A percentile compares a stretch with the other conserved stretches of the same genome.
Evolutionary conservation across 345 rosid genomes (phyloP).

Genomic region (Theobroma cacao): DNA sequence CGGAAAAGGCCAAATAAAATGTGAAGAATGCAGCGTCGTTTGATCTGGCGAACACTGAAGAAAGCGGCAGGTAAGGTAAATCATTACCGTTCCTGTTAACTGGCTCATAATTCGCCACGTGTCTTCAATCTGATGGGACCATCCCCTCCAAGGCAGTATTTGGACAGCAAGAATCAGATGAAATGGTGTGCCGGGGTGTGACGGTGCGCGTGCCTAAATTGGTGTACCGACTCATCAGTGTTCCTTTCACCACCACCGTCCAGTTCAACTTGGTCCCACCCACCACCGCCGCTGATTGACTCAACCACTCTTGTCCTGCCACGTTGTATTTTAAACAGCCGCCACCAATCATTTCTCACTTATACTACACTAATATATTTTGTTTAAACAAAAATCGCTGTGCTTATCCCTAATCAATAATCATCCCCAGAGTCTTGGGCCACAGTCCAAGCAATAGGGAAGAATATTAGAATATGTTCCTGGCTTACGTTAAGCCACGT

Average conservation of each 20-base stretch:
- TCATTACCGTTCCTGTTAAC: not conserved
- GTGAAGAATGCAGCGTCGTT: not conserved
- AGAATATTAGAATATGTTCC: not conserved
- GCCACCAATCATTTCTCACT: constrained; percentile 19
- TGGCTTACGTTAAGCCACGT: constrained; percentile 15
- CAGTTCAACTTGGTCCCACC: constrained; percentile 19
- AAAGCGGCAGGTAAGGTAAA: not conserved
- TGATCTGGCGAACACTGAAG: not conserved
- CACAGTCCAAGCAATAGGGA: not conserved
- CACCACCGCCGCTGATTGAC: constrained; percentile 12
- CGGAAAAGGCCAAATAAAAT: not conserved
- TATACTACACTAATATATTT: not conserved
- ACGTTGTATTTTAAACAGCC: constrained; percentile 9
- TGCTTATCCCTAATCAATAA: not conserved
- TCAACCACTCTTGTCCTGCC: constrained; percentile 23
- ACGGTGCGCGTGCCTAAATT: not conserved
- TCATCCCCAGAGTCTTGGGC: not conserved
- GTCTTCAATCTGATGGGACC: not conserved
- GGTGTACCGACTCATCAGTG: constrained; percentile 21
- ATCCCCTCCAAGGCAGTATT: not conserved
- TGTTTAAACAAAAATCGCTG: not conserved
- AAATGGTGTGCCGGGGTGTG: not conserved
- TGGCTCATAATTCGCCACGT: not conserved
- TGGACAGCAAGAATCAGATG: not conserved
- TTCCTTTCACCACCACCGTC: constrained; percentile 27